Evolutionary conservation across 345 rosid genomes (phyloP), one percentile per base, ranked within the genome.

Genomic region (Syzygium aromaticum): DNA sequence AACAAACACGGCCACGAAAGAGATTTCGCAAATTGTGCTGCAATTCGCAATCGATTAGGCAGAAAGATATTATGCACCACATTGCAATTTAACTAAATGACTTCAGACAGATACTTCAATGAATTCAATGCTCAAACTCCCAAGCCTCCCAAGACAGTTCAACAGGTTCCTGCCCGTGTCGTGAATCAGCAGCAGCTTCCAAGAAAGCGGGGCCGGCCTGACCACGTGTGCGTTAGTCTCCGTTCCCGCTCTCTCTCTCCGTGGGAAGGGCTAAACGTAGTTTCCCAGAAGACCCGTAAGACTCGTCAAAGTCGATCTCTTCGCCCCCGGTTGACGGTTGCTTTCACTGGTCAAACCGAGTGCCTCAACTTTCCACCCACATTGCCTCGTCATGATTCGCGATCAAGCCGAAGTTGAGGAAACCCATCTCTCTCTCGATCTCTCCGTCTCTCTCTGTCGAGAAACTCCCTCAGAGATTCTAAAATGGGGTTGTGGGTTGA

Each of bases 401-500:
- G 46, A 40, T 33, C 25, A 33, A 67, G 22, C 8, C 9, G 21
- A 67, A 19, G 78, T 14, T 30, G 78, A 17, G 19, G 46, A 67
- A 33, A 33, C 46, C 25, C 80, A 33, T 67, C 13, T 67, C 59
- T 82, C 21, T 23, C 46, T 43, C 46, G 46, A 43, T 43, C 38
- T 21, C 57, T 46, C 84, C 51, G 82, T n/a, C 49, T 51, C 54
- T 56, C 22, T 11, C 49, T 19, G 46, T 43, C 46, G 46, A 43
- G 46, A 43, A 43, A 43, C 61, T 28, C 11, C 30, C 52, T 17
- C 27, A 27, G 77, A 30, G 27, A 30, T 16, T 77, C 25, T 22
- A 73, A 73, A 73, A 59, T 27, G 38, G 46, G 54, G 49, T 87
- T 87, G 93, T 86, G 86, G 52, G 43, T 92, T 46, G 88, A 91